Evolutionary conservation across 176 grass and related monocot species (phyloP), one percentile per base, ranked within the genome.

Genomic region (Panicum miliaceum): DNA sequence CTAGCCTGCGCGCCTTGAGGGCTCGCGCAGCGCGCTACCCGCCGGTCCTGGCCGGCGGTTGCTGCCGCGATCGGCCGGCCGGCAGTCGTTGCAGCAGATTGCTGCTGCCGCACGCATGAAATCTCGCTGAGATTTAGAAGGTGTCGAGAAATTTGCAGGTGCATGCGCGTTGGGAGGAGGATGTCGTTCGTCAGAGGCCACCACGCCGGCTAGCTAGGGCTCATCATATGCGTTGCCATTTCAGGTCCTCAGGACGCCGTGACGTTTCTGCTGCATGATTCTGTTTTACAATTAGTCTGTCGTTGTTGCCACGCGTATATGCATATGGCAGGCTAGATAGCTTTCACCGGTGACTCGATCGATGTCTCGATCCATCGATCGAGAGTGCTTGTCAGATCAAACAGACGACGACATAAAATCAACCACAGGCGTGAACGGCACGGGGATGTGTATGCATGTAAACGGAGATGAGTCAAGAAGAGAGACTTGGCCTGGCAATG

Each of bases 51-150:
- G 20, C 78, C 78, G 64, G 64, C 63, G 63, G 37, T 53, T 22
- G 8, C 27, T 27, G 13, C 46, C 22, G 29, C 42, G 41, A 64
- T 47, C 59, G 25, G 38, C 41, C 40, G 29, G 29, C 29, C 29
- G 29, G 75, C 75, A 45, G 56, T 36, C 0, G 2, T 29, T 3
- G 6, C 25, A 0, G 9, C 9, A 42, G 41, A 42, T 9, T 42
- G 12, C 29, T 32, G 1, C 20, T n/a, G 53, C n/a, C n/a, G n/a
- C 29, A 2, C 81, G 38, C 86, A 79, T 84, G 86, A 73, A 84
- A 88, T 84, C 46, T 79, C 81, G 29, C 29, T 20, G 34, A 20
- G 25, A 32, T 59, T 59, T n/a, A 36, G 48, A 35, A 45, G 53
- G 15, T 12, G 41, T 62, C 42, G 42, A 64, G 12, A 12, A 64